Evolutionary conservation across 768 basidiomycete species (phyloP).

Genomic region (Lactarius sanguifluus): DNA sequence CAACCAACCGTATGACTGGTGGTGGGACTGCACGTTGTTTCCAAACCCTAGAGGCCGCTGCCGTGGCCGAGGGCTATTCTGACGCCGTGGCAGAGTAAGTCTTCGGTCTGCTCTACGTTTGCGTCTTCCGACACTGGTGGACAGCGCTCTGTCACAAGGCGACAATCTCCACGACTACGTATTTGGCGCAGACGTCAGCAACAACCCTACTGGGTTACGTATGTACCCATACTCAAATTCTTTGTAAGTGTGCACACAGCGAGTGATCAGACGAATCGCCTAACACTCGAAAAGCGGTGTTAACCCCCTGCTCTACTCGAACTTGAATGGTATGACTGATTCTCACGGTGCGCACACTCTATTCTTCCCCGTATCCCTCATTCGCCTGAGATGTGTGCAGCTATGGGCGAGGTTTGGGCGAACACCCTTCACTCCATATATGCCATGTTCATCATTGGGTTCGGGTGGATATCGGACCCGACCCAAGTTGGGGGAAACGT

Average conservation of each 20-base stretch:
- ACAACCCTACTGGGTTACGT: conserved; percentile 52
- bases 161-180: conserved; percentile 38
- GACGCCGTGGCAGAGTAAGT: conserved; percentile 39
- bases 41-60: conserved; percentile 57
- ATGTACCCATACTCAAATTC: conserved; percentile 57
- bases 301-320: conserved; percentile 49
- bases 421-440: conserved; percentile 11
- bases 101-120: too few species aligned
- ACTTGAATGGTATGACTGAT: conserved; percentile 40
- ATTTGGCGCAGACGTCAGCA: conserved; percentile 54
- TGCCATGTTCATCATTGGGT: conserved; percentile 35
- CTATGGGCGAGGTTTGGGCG: too few species aligned
- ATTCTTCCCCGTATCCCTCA: not conserved
- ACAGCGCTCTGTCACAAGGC: conserved; percentile 41
- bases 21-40: conserved; percentile 59
- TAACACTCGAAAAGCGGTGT: conserved; percentile 23
- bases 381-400: not conserved
- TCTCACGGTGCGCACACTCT: conserved; percentile 45
- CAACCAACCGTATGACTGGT: conserved; percentile 36
- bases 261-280: conserved; percentile 31
- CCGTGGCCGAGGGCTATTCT: conserved; percentile 38
- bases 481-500: conserved; percentile 46
- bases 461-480: conserved; percentile 43
- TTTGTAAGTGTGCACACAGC: conserved; percentile 37
- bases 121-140: conserved; percentile 14